Percentiles rank a stretch among this genome's conserved stretches.
Conservation (phyloP, 768 basidiomycete species). For the Pleurotus eryngii region DNA sequence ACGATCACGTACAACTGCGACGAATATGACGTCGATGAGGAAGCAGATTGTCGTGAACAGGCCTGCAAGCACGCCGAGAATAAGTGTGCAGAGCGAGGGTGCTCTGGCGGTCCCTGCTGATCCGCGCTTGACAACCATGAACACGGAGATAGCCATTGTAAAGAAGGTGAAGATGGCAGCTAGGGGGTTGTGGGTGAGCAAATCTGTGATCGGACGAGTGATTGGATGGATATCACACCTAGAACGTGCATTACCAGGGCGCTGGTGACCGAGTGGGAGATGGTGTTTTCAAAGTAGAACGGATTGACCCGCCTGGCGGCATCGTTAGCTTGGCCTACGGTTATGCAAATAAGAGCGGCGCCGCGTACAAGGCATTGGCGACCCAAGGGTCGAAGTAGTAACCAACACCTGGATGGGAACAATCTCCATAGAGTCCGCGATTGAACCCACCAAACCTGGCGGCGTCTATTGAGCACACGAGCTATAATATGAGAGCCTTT, state of each 20-base stretch:
- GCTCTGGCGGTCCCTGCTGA: slow-evolving; percentile 32
- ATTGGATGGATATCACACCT: slow-evolving; percentile 25
- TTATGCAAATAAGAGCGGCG: slow-evolving; percentile 8
- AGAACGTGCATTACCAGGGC: slow-evolving; percentile 55
- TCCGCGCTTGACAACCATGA: slow-evolving; percentile 39
- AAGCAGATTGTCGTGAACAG: slow-evolving; percentile 47
- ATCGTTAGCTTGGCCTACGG: slow-evolving; percentile 2
- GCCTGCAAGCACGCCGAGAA: slow-evolving; percentile 35
- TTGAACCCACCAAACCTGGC: slow-evolving; percentile 41
- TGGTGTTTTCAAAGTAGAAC: slow-evolving; percentile 31
- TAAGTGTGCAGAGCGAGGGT: slow-evolving; percentile 35
- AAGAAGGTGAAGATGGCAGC: slow-evolving; percentile 50
- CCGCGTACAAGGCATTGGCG: slow-evolving; percentile 39
- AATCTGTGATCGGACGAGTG: no score
- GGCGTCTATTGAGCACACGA: slow-evolving; percentile 7
- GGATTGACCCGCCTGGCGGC: slow-evolving; percentile 26
- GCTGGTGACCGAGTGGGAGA: slow-evolving; percentile 43
- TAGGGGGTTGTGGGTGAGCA: slow-evolving; percentile 14
- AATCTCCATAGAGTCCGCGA: slow-evolving; percentile 34
- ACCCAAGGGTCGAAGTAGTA: slow-evolving; percentile 53
- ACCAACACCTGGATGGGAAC: slow-evolving; percentile 47
- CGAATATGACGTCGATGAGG: slow-evolving; percentile 49
- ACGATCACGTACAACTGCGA: slow-evolving; percentile 40
- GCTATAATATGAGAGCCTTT: background rate
- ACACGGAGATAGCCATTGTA: slow-evolving; percentile 45